Percentiles rank a stretch among this genome's conserved stretches.
Evolutionary conservation across 352 stramenopile genomes (phyloP).

Genomic region (Phytophthora tentaculata): DNA sequence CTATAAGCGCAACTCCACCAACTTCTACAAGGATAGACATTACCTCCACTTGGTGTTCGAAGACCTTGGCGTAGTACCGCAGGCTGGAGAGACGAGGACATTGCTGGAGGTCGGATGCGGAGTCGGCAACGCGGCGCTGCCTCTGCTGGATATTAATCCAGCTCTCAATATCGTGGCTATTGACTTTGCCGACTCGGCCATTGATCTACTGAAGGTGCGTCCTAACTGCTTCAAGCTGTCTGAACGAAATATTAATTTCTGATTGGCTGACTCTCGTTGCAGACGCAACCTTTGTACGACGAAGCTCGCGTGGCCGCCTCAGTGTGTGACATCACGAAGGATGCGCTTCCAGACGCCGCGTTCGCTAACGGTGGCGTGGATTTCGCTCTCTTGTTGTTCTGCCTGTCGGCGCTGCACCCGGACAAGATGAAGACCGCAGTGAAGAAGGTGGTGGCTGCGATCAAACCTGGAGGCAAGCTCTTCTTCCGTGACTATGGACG

Average conservation of each 20-base stretch:
- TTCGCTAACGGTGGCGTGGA: conserved; percentile 74
- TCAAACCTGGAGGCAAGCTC: conserved; percentile 80
- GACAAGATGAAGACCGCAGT: conserved; percentile 88
- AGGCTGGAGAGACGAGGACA: conserved; percentile 53
- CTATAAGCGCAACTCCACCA: conserved; percentile 93
- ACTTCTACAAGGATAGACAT: conserved; percentile 96
- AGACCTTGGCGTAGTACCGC: conserved; percentile 70
- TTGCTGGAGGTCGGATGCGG: conserved; percentile 96
- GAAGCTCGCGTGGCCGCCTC: conserved; percentile 66
- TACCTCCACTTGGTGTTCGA: conserved; percentile 94
- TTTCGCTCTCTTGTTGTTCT: conserved; percentile 88
- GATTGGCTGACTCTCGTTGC: neutral
- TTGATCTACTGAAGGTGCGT: conserved; percentile 89
- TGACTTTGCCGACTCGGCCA: conserved; percentile 93
- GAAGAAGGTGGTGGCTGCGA: conserved; percentile 84
- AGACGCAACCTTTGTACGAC: conserved; percentile 88
- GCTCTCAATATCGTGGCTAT: conserved; percentile 90
- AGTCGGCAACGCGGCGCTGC: conserved; percentile 95
- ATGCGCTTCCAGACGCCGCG: conserved; percentile 61
- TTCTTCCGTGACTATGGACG: conserved; percentile 97
- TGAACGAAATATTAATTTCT: neutral
- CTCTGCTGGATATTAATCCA: conserved; percentile 92
- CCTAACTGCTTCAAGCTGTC: neutral
- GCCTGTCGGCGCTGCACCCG: conserved; percentile 92
- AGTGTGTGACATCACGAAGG: conserved; percentile 88